Evolutionary conservation across 2,329 filamentous ascomycete species (phyloP).

Genomic region (Cytospora piceicola): DNA sequence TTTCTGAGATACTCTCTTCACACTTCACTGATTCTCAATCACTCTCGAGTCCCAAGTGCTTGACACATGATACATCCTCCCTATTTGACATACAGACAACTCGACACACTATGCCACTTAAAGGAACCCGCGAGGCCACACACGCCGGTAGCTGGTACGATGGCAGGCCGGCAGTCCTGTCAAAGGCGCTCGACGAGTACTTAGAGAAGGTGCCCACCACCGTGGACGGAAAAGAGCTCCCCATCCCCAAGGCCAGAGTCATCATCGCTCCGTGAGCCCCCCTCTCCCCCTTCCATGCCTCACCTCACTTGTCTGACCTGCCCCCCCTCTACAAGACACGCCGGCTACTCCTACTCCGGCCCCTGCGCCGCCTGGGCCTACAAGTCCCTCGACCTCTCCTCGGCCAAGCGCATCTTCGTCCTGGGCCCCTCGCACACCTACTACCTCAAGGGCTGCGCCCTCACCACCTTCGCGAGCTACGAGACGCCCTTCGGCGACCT

Average conservation of each 20-base stretch:
- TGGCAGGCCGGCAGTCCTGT: constrained; percentile 61
- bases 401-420: constrained; percentile 85
- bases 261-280: constrained; percentile 87
- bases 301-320: not conserved
- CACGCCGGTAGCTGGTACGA: constrained; percentile 93
- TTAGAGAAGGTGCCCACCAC: constrained; percentile 71
- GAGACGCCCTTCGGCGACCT: constrained; percentile 76
- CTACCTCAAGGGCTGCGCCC: constrained; percentile 75
- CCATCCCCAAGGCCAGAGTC: constrained; percentile 74
- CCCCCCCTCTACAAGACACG: constrained; percentile 69
- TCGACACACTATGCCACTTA: constrained; percentile 36
- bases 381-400: constrained; percentile 80
- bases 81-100: not conserved
- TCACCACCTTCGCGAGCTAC: constrained; percentile 73
- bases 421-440: constrained; percentile 92
- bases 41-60: not conserved
- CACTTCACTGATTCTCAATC: not conserved
- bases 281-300: constrained; percentile 20
- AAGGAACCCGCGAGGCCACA: constrained; percentile 56
- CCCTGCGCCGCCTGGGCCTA: constrained; percentile 94
- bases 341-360: constrained; percentile 91
- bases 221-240: constrained; percentile 64
- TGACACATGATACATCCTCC: not conserved
- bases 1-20: not conserved
- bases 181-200: constrained; percentile 72